phyloP scores from a whole-genome alignment of 78 protist genomes.

The Neovahlkampfia damariscottae region DNA sequence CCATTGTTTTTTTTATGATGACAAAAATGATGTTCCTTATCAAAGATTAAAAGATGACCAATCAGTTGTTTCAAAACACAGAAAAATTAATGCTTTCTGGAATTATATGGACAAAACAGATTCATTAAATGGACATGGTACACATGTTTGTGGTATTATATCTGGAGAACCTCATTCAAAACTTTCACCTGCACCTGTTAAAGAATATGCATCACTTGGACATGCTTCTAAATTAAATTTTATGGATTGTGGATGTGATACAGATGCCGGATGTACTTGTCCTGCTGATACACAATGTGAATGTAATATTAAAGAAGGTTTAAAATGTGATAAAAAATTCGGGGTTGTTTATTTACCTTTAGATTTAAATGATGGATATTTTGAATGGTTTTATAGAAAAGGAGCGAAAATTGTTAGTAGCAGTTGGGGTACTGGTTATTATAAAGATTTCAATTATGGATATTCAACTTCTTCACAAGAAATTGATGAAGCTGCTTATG shows the following conservation, averaged over 20 bases:
- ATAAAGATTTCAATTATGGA: background rate
- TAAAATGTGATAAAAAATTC: background rate
- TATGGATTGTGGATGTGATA: conserved; percentile 7
- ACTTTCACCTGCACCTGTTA: background rate
- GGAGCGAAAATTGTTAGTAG: conserved; percentile 22
- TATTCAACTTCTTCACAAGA: background rate
- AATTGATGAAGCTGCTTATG: background rate
- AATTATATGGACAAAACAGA: background rate
- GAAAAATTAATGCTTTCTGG: background rate
- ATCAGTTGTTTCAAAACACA: background rate
- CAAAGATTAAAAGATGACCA: background rate
- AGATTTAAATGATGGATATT: background rate
- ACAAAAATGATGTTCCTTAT: background rate
- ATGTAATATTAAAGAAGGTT: background rate
- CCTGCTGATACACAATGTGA: background rate
- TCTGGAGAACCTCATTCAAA: background rate
- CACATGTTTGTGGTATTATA: conserved; percentile 32
- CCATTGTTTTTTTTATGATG: conserved; percentile 30
- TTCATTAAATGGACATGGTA: conserved; percentile 40
- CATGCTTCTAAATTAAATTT: conserved; percentile 10
- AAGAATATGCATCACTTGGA: background rate
- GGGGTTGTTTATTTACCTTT: background rate
- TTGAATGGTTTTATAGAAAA: background rate
- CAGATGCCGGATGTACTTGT: background rate
- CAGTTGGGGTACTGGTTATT: conserved; percentile 22